Evolutionary conservation across 2,329 filamentous ascomycete genomes (phyloP).

Genomic region (Catunica adiposa): DNA sequence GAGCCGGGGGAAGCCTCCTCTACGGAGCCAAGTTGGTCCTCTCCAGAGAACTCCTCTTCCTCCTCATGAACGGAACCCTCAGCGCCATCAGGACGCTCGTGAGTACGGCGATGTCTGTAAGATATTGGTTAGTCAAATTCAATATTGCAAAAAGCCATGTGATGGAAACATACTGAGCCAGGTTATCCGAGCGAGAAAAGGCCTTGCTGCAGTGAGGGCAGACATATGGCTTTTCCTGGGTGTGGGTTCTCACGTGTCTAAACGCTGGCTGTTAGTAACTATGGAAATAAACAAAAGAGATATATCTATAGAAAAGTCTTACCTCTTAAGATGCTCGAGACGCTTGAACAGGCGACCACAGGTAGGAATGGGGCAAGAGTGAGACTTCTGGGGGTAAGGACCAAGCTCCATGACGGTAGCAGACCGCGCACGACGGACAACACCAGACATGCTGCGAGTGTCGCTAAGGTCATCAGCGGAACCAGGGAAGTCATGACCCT

Average conservation of each 20-base stretch:
- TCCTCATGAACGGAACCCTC: constrained; percentile 54
- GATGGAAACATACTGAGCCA: constrained; percentile 66
- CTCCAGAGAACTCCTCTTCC: constrained; percentile 65
- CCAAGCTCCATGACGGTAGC: constrained; percentile 94
- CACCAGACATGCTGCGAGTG: constrained; percentile 55
- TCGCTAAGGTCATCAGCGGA: constrained; percentile 46
- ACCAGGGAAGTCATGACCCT: constrained; percentile 52
- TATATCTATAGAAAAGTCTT: constrained; percentile 30
- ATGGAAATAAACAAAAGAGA: constrained; percentile 24
- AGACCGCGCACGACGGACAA: constrained; percentile 77
- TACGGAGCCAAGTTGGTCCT: constrained; percentile 66
- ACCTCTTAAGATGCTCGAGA: constrained; percentile 97
- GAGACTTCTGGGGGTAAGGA: constrained; percentile 92
- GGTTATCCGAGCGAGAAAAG: constrained; percentile 95
- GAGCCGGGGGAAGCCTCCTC: constrained; percentile 64
- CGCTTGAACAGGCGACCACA: constrained; percentile 97
- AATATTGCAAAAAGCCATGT: constrained; percentile 19
- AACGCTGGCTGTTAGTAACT: constrained; percentile 21
- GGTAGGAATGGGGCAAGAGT: constrained; percentile 97
- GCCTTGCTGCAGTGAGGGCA: constrained; percentile 98
- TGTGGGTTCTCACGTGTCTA: constrained; percentile 98
- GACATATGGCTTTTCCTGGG: constrained; percentile 95
- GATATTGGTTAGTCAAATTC: constrained; percentile 22
- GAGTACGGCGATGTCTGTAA: constrained; percentile 67
- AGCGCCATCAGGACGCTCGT: constrained; percentile 46